Evolutionary conservation across 2,329 filamentous ascomycete species (phyloP), one percentile per base, ranked within the genome.

Genomic region (Penicillium sp.): DNA sequence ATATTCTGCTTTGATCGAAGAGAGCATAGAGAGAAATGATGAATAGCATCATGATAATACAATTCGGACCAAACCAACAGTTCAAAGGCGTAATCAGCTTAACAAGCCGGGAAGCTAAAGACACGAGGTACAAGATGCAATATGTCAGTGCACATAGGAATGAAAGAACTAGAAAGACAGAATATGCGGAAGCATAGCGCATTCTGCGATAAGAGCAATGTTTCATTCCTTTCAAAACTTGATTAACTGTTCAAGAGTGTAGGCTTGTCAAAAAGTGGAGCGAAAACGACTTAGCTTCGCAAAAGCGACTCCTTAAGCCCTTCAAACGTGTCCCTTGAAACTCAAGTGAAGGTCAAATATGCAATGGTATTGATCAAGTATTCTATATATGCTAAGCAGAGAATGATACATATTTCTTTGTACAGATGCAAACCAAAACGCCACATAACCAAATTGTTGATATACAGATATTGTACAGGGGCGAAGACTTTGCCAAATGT

Each of bases 381-480:
- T 37, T 50, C 46, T 53, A 43, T 53, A 29, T 42, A 37, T 45
- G 19, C 26, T 23, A 54, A 56, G 50, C 49, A 50, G 61, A 55
- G 54, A 60, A 57, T 55, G 44, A 45, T 42, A 50, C 42, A 60
- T 57, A 55, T 29, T 58, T 49, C 50, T 62, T 57, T 63, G 35
- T 60, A 60, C 53, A 61, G 39, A 57, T 63, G 55, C 55, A 47
- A 58, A 54, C 53, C 45, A 35, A 45, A 59, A 65, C 62, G 63
- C 63, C 62, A 50, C 54, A 42, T 54, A 53, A 55, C 16, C 44
- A 57, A 44, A 60, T 57, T 33, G 48, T 35, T 64, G 31, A 54
- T 61, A 52, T 65, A 64, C 60, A 65, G 52, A 25, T 56, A 57
- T 62, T 60, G 59, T 64, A 63, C 63, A 64, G 42, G 51, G 29